Percentiles rank a stretch among this genome's conserved stretches.
Conservation (phyloP, 2,329 filamentous ascomycete genomes). For the Anthostomella pinea region DNA sequence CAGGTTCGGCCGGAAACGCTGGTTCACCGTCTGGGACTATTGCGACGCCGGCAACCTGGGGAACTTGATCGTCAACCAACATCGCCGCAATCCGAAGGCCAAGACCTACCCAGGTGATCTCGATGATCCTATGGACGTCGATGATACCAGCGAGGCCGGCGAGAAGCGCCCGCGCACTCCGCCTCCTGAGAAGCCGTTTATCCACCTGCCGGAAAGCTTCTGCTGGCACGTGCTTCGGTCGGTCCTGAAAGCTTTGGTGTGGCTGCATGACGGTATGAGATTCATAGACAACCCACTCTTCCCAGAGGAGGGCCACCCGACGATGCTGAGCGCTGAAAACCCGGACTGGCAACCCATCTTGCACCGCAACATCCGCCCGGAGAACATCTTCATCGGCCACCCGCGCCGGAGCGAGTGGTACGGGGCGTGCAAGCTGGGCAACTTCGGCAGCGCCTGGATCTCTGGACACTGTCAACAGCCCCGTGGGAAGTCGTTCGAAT, state of each 20-base stretch:
- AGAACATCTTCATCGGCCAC: constrained; percentile 51
- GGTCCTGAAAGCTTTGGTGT: constrained; percentile 47
- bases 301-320: constrained; percentile 8
- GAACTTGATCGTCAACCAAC: constrained; percentile 33
- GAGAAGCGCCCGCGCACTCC: too few species aligned
- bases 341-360: constrained; percentile 51
- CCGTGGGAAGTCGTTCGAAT: constrained; percentile 3
- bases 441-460: constrained; percentile 41
- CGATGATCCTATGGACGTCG: too few species aligned
- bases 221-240: constrained; percentile 55
- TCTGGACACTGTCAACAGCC: constrained; percentile 33
- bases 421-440: constrained; percentile 52
- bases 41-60: constrained; percentile 51
- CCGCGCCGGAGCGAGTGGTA: constrained; percentile 48
- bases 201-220: constrained; percentile 46
- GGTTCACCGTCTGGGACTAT: constrained; percentile 45
- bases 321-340: constrained; percentile 23
- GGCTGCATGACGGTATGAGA: constrained; percentile 56
- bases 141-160: too few species aligned
- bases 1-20: constrained; percentile 8
- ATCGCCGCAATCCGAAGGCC: too few species aligned
- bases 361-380: constrained; percentile 45
- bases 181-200: neutral
- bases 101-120: constrained; percentile 7
- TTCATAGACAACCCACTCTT: constrained; percentile 25